These are phyloP conservation scores for Eleusine indica DNA, from an alignment of 176 grass and related monocot genomes.

Conservation along the genomic window DNA sequence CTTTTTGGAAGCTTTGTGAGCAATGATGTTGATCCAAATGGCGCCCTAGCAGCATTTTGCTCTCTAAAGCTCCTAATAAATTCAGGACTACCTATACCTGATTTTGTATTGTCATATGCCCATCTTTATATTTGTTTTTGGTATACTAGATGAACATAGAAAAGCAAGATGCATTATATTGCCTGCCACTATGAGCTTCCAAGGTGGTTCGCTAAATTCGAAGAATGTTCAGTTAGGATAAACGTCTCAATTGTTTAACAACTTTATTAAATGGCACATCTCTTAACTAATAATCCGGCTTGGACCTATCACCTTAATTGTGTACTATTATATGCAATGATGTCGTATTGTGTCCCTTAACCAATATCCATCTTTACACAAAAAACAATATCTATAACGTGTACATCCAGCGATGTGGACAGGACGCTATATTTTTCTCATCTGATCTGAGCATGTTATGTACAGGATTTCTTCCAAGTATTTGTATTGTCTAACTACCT, in stretches of 20 bases:
- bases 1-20: neutral
- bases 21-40: neutral
- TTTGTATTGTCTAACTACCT: neutral
- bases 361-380: neutral
- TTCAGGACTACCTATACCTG: neutral
- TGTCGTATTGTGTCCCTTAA: slow-evolving; percentile 6
- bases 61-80: neutral
- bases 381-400: neutral
- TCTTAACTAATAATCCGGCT: slow-evolving; percentile 29
- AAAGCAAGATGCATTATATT: slow-evolving; percentile 28
- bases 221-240: slow-evolving; percentile 21
- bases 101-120: neutral
- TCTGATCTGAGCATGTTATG: neutral
- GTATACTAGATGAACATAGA: neutral
- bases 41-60: neutral
- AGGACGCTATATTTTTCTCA: neutral
- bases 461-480: neutral
- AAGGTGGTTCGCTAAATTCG: slow-evolving; percentile 36
- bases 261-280: neutral
- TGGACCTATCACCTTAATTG: slow-evolving; percentile 19
- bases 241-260: slow-evolving; percentile 23
- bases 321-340: slow-evolving; percentile 24
- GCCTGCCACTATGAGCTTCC: slow-evolving; percentile 39
- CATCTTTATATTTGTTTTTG: neutral
- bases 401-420: neutral